phyloP scores from a whole-genome alignment of 768 basidiomycete genomes.

The Agaricus blazei region DNA sequence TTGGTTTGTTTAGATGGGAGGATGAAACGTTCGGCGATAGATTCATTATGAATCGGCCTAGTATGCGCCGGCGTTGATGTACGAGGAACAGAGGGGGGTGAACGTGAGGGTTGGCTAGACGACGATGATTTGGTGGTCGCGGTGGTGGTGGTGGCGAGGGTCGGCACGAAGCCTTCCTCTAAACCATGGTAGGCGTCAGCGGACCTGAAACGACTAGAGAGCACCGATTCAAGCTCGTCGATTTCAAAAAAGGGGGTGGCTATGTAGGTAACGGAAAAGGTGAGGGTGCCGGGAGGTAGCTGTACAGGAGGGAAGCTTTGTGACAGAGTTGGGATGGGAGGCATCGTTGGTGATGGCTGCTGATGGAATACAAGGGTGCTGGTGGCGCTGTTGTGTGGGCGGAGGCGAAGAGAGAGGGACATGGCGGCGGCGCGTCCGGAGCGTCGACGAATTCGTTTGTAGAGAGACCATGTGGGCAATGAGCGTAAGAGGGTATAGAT shows the following conservation, averaged over 20 bases:
- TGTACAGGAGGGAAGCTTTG: slow-evolving; percentile 64
- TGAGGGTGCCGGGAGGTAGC: slow-evolving; percentile 62
- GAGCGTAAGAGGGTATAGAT: slow-evolving; percentile 68
- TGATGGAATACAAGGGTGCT: slow-evolving; percentile 27
- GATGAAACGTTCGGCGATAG: slow-evolving; percentile 32
- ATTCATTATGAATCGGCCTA: slow-evolving; percentile 7
- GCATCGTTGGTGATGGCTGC: slow-evolving; percentile 13
- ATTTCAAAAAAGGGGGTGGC: slow-evolving; percentile 64
- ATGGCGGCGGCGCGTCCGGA: slow-evolving; percentile 70
- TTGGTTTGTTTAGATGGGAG: slow-evolving; percentile 28
- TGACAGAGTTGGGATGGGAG: slow-evolving; percentile 40
- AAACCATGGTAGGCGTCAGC: slow-evolving; percentile 33
- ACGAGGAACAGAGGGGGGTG: slow-evolving; percentile 13
- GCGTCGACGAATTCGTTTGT: slow-evolving; percentile 50
- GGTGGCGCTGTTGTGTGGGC: slow-evolving; percentile 14
- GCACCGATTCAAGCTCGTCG: slow-evolving; percentile 71
- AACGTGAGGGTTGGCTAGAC: slow-evolving; percentile 15
- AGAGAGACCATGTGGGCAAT: slow-evolving; percentile 72
- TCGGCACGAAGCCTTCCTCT: slow-evolving; percentile 63
- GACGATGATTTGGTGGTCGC: slow-evolving; percentile 1
- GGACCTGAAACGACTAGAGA: slow-evolving; percentile 69
- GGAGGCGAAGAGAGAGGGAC: slow-evolving; percentile 32
- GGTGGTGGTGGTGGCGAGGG: slow-evolving; percentile 29
- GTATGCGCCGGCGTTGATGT: slow-evolving; percentile 17
- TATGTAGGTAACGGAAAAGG: slow-evolving; percentile 61